A percentile compares a stretch with the other conserved stretches of the same genome.
Conservation (phyloP, 371 early-diverging fungal genomes). For the Mortierella sp. region DNA sequence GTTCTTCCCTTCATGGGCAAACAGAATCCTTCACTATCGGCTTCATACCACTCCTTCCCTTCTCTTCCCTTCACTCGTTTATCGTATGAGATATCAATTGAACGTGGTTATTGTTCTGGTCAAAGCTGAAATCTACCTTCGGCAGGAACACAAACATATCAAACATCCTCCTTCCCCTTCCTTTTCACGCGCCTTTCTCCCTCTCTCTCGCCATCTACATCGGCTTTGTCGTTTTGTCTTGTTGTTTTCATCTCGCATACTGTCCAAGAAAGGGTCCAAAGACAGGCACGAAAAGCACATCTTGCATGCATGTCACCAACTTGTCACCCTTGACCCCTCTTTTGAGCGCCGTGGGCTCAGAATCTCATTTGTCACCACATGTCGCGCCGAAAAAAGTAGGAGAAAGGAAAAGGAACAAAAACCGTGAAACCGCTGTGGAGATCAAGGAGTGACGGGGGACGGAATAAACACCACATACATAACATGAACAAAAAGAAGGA, state of each 20-base stretch:
- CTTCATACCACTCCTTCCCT: background rate
- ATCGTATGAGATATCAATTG: background rate
- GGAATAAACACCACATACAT: conserved; percentile 3
- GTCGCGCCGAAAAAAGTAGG: background rate
- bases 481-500: background rate
- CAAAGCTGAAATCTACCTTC: conserved; percentile 5
- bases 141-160: background rate
- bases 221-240: conserved; percentile 1
- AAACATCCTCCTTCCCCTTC: background rate
- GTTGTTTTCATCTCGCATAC: conserved; percentile 2
- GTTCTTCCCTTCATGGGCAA: background rate
- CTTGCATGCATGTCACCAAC: background rate
- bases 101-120: background rate
- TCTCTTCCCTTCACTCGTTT: background rate
- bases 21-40: no score
- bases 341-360: background rate
- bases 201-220: background rate
- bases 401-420: background rate
- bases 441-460: conserved; percentile 4
- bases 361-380: conserved; percentile 12
- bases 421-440: conserved; percentile 11
- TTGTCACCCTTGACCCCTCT: background rate
- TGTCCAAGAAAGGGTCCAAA: background rate
- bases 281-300: background rate
- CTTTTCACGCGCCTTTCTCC: background rate